Conservation (phyloP, 176 grass and related monocot species). For the Elaeis guineensis region DNA sequence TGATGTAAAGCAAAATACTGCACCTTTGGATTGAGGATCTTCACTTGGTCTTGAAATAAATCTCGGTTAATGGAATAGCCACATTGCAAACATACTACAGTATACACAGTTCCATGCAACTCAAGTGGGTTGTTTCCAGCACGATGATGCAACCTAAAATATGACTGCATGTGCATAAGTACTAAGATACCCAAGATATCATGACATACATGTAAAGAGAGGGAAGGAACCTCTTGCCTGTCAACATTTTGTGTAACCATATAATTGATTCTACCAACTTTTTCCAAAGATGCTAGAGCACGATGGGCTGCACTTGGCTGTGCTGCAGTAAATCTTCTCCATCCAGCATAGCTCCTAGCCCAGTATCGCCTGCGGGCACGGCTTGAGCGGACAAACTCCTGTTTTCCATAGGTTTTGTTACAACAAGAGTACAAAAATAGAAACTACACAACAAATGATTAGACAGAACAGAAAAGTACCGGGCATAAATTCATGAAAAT, state of each 20-base stretch:
- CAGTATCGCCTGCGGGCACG: constrained; percentile 63
- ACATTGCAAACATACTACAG: constrained; percentile 70
- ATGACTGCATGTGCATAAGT: not conserved
- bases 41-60: constrained; percentile 76
- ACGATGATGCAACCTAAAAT: constrained; percentile 76
- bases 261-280: constrained; percentile 49
- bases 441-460: not conserved
- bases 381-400: constrained; percentile 84
- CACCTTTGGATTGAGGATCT: constrained; percentile 89
- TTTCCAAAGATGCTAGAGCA: constrained; percentile 74
- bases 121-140: constrained; percentile 83
- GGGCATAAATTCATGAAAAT: no score
- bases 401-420: constrained; percentile 13
- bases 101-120: constrained; percentile 85
- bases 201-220: constrained; percentile 6
- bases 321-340: constrained; percentile 72
- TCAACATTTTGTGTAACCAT: constrained; percentile 98
- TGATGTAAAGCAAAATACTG: constrained; percentile 12
- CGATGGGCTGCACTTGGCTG: constrained; percentile 78
- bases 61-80: constrained; percentile 48
- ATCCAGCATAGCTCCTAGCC: constrained; percentile 97
- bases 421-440: constrained; percentile 1
- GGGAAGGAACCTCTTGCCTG: constrained; percentile 36
- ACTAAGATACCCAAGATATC: no score
- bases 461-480: no score